Conservation (phyloP, 192 early-diverging fungal species). For the Backusella macrospora region DNA sequence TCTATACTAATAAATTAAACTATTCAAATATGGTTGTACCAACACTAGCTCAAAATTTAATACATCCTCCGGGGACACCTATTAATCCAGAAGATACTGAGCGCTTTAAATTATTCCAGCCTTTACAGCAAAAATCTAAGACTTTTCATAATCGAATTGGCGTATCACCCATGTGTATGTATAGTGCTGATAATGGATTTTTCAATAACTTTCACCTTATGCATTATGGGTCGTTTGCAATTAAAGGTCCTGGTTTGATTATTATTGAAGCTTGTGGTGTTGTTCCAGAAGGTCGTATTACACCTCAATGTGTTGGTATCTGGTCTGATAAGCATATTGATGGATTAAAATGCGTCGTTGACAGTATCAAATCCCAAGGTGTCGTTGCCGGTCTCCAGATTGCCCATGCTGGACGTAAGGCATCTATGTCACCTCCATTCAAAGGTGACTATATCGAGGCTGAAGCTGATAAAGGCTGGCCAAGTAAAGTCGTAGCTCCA, state of each 20-base stretch:
- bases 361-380: slow-evolving; percentile 66
- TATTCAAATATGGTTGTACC: slow-evolving; percentile 13
- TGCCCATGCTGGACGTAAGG: slow-evolving; percentile 84
- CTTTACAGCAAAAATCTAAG: slow-evolving; percentile 65
- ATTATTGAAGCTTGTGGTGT: slow-evolving; percentile 83
- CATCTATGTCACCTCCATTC: slow-evolving; percentile 25
- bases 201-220: slow-evolving; percentile 68
- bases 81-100: slow-evolving; percentile 10
- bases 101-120: slow-evolving; percentile 60
- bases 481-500: slow-evolving; percentile 69
- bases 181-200: slow-evolving; percentile 67
- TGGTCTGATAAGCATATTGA: slow-evolving; percentile 82
- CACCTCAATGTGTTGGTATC: slow-evolving; percentile 77
- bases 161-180: slow-evolving; percentile 87
- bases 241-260: slow-evolving; percentile 78
- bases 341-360: slow-evolving; percentile 59
- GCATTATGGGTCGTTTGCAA: slow-evolving; percentile 69
- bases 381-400: slow-evolving; percentile 72
- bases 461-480: slow-evolving; percentile 66
- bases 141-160: slow-evolving; percentile 77
- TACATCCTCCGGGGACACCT: slow-evolving; percentile 9
- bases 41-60: neutral
- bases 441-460: slow-evolving; percentile 20
- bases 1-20: neutral
- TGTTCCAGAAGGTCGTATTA: slow-evolving; percentile 74